phyloP scores from a whole-genome alignment of 2,329 filamentous ascomycete species.

The Venturia carpophila region DNA sequence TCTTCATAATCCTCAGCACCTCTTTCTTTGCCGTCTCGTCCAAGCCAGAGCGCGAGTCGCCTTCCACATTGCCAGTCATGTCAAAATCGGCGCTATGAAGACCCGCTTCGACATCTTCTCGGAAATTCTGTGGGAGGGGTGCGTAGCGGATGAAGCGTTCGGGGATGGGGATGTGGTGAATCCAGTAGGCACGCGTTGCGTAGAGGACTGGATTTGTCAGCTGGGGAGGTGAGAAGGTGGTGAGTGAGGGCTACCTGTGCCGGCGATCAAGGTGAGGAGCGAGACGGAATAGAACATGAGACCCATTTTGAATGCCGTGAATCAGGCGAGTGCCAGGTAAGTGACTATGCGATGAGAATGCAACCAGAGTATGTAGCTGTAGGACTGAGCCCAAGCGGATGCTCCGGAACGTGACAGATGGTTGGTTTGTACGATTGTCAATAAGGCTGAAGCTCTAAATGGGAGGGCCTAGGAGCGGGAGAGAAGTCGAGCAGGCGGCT shows the following conservation, averaged over 20 bases:
- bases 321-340: neutral
- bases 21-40: slow-evolving; percentile 74
- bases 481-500: neutral
- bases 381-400: neutral
- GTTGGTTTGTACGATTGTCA: neutral
- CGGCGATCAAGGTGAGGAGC: slow-evolving; percentile 61
- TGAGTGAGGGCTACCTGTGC: slow-evolving; percentile 50
- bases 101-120: slow-evolving; percentile 78
- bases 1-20: slow-evolving; percentile 86
- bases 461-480: neutral
- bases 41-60: slow-evolving; percentile 71
- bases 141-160: slow-evolving; percentile 58
- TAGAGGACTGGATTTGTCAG: slow-evolving; percentile 46
- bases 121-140: slow-evolving; percentile 68
- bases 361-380: slow-evolving; percentile 22
- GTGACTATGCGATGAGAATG: neutral
- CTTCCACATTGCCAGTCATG: slow-evolving; percentile 69
- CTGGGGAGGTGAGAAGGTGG: slow-evolving; percentile 20
- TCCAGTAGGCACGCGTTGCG: slow-evolving; percentile 74
- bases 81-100: slow-evolving; percentile 79
- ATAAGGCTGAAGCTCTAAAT: neutral
- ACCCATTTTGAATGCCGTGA: slow-evolving; percentile 21
- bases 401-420: neutral
- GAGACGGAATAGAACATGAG: slow-evolving; percentile 58
- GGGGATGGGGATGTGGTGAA: slow-evolving; percentile 53